Evolutionary conservation across 441 rosid species (phyloP).

Genomic region (Croton laevigatus): DNA sequence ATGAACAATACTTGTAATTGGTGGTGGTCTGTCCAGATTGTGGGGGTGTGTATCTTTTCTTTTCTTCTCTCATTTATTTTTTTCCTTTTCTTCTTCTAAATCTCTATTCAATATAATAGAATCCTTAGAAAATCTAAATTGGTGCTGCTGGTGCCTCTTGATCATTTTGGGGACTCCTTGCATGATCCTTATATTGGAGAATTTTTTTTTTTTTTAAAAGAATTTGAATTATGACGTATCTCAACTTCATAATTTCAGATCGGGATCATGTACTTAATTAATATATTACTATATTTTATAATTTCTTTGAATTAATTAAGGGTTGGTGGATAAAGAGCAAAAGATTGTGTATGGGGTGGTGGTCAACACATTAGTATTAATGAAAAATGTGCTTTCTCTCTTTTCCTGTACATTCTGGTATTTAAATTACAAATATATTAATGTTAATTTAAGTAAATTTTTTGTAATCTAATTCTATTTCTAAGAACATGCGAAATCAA

Average conservation of each 20-base stretch:
- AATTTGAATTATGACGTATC: slow-evolving; percentile 10
- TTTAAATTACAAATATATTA: too few relatives aligned
- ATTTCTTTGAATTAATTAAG: slow-evolving; percentile 9
- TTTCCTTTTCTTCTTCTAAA: not conserved
- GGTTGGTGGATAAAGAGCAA: slow-evolving; percentile 33
- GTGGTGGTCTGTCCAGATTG: slow-evolving; percentile 17
- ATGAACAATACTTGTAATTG: slow-evolving; percentile 64
- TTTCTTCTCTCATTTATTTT: not conserved
- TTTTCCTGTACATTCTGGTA: too few relatives aligned
- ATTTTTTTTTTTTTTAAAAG: not conserved
- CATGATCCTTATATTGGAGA: slow-evolving; percentile 14
- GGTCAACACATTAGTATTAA: slow-evolving; percentile 28
- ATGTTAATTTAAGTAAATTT: too few relatives aligned
- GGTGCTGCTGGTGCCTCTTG: slow-evolving; percentile 35
- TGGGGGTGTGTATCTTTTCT: slow-evolving; percentile 25
- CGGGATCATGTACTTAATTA: slow-evolving; percentile 23
- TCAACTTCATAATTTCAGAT: slow-evolving; percentile 17
- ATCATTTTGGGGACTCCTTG: slow-evolving; percentile 14
- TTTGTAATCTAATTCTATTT: too few relatives aligned
- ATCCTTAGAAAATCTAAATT: slow-evolving; percentile 29
- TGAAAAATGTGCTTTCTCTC: slow-evolving; percentile 20
- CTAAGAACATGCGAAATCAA: too few relatives aligned
- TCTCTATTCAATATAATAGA: slow-evolving; percentile 21
- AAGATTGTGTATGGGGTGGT: slow-evolving; percentile 31
- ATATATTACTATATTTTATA: slow-evolving; percentile 14